These are phyloP conservation scores for Borovskyia barvae DNA, from an alignment of 208 protist genomes.

Conservation along the genomic window DNA sequence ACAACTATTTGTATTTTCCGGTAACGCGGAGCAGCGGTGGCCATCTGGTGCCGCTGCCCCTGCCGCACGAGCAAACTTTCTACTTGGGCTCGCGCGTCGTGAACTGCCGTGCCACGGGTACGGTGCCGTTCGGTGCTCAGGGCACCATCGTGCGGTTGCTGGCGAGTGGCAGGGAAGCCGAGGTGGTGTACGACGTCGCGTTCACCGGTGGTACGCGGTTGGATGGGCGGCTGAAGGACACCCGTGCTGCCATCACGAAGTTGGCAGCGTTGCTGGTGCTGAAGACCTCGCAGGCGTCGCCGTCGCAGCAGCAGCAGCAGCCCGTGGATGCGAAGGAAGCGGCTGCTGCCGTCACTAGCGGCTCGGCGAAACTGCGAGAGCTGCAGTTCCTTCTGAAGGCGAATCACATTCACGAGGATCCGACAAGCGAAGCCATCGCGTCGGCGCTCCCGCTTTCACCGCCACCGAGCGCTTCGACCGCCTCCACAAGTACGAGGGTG, in stretches of 20 bases:
- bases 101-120: slow-evolving; percentile 79
- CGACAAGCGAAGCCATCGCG: not conserved
- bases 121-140: slow-evolving; percentile 69
- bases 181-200: slow-evolving; percentile 86
- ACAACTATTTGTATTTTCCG: slow-evolving; percentile 79
- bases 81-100: slow-evolving; percentile 79
- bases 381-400: slow-evolving; percentile 28
- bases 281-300: not conserved
- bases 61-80: slow-evolving; percentile 69
- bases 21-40: slow-evolving; percentile 57
- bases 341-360: slow-evolving; percentile 7
- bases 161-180: slow-evolving; percentile 62
- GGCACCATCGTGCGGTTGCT: slow-evolving; percentile 88
- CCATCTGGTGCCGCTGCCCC: slow-evolving; percentile 70
- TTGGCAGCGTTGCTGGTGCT: slow-evolving; percentile 72
- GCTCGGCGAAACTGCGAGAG: slow-evolving; percentile 25
- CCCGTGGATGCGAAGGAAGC: slow-evolving; percentile 18
- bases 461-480: not conserved
- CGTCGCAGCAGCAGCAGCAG: slow-evolving; percentile 44
- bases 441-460: slow-evolving; percentile 11
- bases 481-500: not conserved
- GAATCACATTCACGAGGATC: slow-evolving; percentile 20
- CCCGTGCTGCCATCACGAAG: slow-evolving; percentile 73
- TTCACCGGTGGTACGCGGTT: slow-evolving; percentile 79
- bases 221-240: slow-evolving; percentile 66